Conservation (phyloP, 352 stramenopile genomes). For the Phytophthora litchii region DNA sequence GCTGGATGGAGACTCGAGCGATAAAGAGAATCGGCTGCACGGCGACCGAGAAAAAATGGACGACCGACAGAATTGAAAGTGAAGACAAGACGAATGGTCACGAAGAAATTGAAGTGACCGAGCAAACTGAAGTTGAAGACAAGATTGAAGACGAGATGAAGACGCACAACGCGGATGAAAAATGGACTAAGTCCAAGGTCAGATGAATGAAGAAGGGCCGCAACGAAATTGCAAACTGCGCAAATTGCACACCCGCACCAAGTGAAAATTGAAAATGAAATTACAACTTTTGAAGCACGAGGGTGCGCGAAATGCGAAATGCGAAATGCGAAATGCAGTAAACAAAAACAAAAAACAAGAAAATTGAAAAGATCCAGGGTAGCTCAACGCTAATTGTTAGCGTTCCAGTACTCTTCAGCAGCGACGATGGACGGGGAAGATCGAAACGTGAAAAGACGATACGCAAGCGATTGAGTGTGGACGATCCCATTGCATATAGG, state of each 20-base stretch:
- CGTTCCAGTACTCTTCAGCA: slow-evolving; percentile 22
- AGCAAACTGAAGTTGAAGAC: slow-evolving; percentile 30
- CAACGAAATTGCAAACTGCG: slow-evolving; percentile 41
- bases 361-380: slow-evolving; percentile 37
- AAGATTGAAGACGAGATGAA: slow-evolving; percentile 37
- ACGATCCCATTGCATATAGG: slow-evolving; percentile 39
- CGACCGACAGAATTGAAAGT: slow-evolving; percentile 34
- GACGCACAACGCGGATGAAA: slow-evolving; percentile 34
- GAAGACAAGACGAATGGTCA: slow-evolving; percentile 38
- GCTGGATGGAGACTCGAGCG: slow-evolving; percentile 45
- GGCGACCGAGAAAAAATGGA: slow-evolving; percentile 34
- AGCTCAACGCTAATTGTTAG: slow-evolving; percentile 23
- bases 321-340: slow-evolving; percentile 47
- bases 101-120: slow-evolving; percentile 40
- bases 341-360: slow-evolving; percentile 37
- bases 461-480: slow-evolving; percentile 11
- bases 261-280: slow-evolving; percentile 48
- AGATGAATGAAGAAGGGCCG: slow-evolving; percentile 39
- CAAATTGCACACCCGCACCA: slow-evolving; percentile 34
- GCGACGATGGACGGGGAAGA: slow-evolving; percentile 5
- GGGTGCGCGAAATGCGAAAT: slow-evolving; percentile 40
- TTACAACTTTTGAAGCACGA: slow-evolving; percentile 51
- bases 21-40: slow-evolving; percentile 35
- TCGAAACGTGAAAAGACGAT: slow-evolving; percentile 18
- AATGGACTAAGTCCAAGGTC: slow-evolving; percentile 31